phyloP scores from a whole-genome alignment of 371 early-diverging fungal genomes.

The Mucor indicus region DNA sequence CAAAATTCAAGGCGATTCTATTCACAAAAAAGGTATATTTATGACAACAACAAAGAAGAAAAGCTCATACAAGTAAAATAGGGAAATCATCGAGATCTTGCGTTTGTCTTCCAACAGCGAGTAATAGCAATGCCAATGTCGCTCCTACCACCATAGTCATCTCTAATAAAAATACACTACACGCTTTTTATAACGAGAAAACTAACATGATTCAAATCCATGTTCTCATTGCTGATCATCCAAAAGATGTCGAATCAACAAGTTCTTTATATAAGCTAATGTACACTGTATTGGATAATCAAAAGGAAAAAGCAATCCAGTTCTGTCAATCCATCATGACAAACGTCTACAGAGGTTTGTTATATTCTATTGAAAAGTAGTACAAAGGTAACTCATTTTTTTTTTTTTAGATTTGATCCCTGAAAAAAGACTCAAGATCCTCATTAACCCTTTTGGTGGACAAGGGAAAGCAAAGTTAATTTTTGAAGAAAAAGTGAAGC shows the following conservation, averaged over 20 bases:
- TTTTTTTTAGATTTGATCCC: constrained; percentile 6
- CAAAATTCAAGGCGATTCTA: too few species aligned
- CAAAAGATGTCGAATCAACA: constrained; percentile 20
- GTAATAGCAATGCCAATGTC: too few species aligned
- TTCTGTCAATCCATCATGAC: constrained; percentile 27
- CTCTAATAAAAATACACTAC: constrained; percentile 24
- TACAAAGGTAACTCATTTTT: neutral
- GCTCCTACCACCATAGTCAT: constrained; percentile 2
- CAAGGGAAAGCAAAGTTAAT: constrained; percentile 57
- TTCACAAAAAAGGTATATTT: too few species aligned
- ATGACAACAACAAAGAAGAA: too few species aligned
- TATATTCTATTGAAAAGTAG: too few species aligned
- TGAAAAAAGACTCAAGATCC: constrained; percentile 47
- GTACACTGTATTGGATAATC: constrained; percentile 22
- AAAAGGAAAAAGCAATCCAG: constrained; percentile 21
- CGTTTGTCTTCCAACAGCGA: too few species aligned
- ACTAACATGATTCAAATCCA: constrained; percentile 30
- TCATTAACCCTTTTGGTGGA: constrained; percentile 77
- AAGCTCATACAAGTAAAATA: too few species aligned
- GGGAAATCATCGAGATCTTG: too few species aligned
- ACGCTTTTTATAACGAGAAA: constrained; percentile 11
- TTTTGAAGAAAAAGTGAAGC: constrained; percentile 52
- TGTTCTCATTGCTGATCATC: constrained; percentile 26
- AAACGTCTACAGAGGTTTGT: constrained; percentile 26
- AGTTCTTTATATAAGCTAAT: constrained; percentile 25